Percentiles rank a stretch among this genome's conserved stretches.
Evolutionary conservation across 495 filamentous ascomycete species (phyloP).

Genomic region (Xanthoparmelia taractica): DNA sequence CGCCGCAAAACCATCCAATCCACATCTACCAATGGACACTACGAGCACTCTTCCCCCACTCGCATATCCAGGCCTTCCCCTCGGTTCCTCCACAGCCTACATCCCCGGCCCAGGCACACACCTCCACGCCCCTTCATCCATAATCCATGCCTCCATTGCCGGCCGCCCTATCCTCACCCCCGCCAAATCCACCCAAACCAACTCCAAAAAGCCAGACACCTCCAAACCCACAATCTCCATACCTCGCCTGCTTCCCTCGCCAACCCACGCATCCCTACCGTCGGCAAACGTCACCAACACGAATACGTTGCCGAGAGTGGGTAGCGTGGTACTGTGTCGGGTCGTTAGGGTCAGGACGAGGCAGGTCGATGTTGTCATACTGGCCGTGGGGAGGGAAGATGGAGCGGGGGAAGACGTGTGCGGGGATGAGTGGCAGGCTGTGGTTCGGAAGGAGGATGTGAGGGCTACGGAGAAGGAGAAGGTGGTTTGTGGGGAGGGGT

Average conservation of each 20-base stretch:
- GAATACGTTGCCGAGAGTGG: constrained; percentile 73
- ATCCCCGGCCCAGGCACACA: constrained; percentile 74
- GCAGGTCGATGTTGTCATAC: constrained; percentile 74
- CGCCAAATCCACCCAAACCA: constrained; percentile 23
- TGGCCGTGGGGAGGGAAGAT: constrained; percentile 45
- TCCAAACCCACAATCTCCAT: constrained; percentile 32
- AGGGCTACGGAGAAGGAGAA: constrained; percentile 92
- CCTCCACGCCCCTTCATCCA: constrained; percentile 43
- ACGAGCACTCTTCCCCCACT: constrained; percentile 14
- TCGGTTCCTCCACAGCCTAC: constrained; percentile 59
- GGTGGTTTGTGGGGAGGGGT: constrained; percentile 83
- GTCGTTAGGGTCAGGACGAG: constrained; percentile 76
- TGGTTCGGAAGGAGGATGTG: constrained; percentile 76
- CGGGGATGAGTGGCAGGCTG: constrained; percentile 44
- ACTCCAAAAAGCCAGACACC: constrained; percentile 28
- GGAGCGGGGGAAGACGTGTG: constrained; percentile 26
- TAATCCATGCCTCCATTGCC: constrained; percentile 66
- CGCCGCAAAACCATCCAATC: background rate
- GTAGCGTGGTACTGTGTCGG: constrained; percentile 69
- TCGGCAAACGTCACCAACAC: constrained; percentile 38
- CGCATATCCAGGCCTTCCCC: constrained; percentile 61
- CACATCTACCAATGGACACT: constrained; percentile 9
- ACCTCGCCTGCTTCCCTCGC: constrained; percentile 30
- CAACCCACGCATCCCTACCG: constrained; percentile 29
- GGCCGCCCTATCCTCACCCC: constrained; percentile 42